These are phyloP conservation scores for Xylaria sp. DNA, from an alignment of 2,329 filamentous ascomycete species.

Conservation along the genomic window DNA sequence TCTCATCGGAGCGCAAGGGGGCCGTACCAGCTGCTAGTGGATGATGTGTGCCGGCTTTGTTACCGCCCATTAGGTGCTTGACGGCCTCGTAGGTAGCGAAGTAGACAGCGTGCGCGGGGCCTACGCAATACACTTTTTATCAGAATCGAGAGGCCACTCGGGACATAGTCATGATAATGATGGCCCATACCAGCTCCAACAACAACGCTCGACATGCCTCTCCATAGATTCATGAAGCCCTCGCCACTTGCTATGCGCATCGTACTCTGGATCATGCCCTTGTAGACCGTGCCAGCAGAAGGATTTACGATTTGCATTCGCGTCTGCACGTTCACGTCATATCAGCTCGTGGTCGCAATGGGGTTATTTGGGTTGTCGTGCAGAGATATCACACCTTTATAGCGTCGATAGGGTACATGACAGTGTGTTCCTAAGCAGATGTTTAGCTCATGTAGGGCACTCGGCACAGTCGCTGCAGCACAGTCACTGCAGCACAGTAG, in stretches of 20 bases:
- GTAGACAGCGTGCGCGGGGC: conserved; percentile 96
- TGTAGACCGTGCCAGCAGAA: conserved; percentile 81
- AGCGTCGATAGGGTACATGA: conserved; percentile 98
- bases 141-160: conserved; percentile 6
- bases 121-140: conserved; percentile 56
- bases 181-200: conserved; percentile 82
- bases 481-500: too few species aligned
- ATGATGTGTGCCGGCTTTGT: conserved; percentile 86
- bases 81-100: conserved; percentile 98
- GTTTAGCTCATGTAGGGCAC: conserved; percentile 9
- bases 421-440: conserved; percentile 84
- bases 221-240: conserved; percentile 91
- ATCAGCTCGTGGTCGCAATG: conserved; percentile 30
- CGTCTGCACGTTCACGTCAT: conserved; percentile 68
- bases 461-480: neutral
- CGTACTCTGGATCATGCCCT: conserved; percentile 89
- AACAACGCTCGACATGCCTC: conserved; percentile 95
- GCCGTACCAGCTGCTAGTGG: conserved; percentile 87
- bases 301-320: conserved; percentile 97
- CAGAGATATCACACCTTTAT: conserved; percentile 76
- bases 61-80: conserved; percentile 95
- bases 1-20: neutral
- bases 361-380: conserved; percentile 33
- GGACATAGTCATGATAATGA: neutral
- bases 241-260: conserved; percentile 91